phyloP scores from a whole-genome alignment of 768 basidiomycete species.

The Kwoniella pini region DNA sequence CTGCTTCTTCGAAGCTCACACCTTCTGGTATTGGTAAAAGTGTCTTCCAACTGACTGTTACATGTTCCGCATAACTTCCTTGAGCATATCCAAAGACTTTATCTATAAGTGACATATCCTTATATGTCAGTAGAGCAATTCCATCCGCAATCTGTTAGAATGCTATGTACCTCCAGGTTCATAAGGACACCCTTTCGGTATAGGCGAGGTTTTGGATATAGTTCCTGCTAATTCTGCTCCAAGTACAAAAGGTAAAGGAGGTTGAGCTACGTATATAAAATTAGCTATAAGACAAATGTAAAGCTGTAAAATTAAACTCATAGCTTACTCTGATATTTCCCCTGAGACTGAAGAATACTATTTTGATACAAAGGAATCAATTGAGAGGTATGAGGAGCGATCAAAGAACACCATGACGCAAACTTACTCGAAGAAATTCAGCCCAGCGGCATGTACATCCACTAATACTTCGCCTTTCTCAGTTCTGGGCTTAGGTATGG shows the following conservation, averaged over 20 bases:
- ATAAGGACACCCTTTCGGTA: conserved; percentile 75
- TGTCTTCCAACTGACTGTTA: conserved; percentile 61
- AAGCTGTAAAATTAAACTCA: too few species aligned
- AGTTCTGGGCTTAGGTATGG: conserved; percentile 65
- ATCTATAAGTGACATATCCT: conserved; percentile 55
- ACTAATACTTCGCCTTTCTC: conserved; percentile 65
- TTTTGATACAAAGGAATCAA: neutral
- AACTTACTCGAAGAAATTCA: conserved; percentile 69
- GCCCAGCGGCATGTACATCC: conserved; percentile 71
- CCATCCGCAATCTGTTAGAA: neutral
- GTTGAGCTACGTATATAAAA: conserved; percentile 58
- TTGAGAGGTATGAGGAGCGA: neutral
- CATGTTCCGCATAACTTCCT: conserved; percentile 77
- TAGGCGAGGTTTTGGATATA: conserved; percentile 68
- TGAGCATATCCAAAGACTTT: conserved; percentile 80
- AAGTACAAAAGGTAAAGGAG: conserved; percentile 78
- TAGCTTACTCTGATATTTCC: conserved; percentile 70
- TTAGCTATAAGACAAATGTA: neutral
- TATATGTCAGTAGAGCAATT: too few species aligned
- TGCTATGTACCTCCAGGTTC: conserved; percentile 62
- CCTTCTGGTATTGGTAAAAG: conserved; percentile 71
- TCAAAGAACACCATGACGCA: neutral
- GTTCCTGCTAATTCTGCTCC: conserved; percentile 80
- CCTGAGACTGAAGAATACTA: conserved; percentile 78
- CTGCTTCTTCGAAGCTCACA: conserved; percentile 81